Percentiles rank a stretch among this genome's conserved stretches.
Conservation (phyloP, 1,284 basidiomycete genomes). For the Fomitopsis pinicola region DNA sequence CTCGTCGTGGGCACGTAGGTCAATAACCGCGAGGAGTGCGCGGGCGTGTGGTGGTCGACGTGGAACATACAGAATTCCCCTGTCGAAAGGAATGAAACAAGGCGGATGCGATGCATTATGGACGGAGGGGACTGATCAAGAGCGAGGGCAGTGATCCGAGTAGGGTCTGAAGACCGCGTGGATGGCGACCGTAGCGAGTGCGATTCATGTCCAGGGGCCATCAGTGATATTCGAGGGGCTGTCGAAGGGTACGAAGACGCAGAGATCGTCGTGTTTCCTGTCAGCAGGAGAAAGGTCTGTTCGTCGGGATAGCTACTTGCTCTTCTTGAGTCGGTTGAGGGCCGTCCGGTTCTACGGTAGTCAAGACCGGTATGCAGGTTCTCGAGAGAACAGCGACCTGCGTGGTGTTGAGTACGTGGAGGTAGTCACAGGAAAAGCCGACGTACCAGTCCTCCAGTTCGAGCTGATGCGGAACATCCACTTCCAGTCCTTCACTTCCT, state of each 20-base stretch:
- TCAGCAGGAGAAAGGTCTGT: constrained; percentile 34
- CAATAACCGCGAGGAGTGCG: constrained; percentile 37
- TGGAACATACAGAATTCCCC: constrained; percentile 61
- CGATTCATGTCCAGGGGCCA: constrained; percentile 24
- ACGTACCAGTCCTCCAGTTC: constrained; percentile 72
- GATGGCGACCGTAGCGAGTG: constrained; percentile 28
- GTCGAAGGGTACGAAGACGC: constrained; percentile 28
- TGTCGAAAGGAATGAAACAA: constrained; percentile 61
- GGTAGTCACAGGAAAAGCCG: neutral
- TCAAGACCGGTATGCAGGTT: neutral
- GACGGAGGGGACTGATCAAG: constrained; percentile 65
- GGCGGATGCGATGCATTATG: constrained; percentile 33
- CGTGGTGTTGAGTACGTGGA: neutral
- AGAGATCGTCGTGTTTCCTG: constrained; percentile 37
- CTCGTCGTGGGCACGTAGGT: constrained; percentile 44
- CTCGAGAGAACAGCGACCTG: constrained; percentile 56
- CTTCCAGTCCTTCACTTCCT: constrained; percentile 66
- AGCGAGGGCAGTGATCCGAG: constrained; percentile 54
- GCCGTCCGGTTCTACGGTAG: neutral
- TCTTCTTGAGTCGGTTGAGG: neutral
- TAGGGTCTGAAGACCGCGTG: constrained; percentile 16
- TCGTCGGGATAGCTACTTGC: neutral
- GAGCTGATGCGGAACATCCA: constrained; percentile 81
- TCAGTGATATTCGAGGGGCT: constrained; percentile 21
- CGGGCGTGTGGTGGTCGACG: constrained; percentile 41